Evolutionary conservation across 495 filamentous ascomycete genomes (phyloP), one percentile per base, ranked within the genome.

Genomic region (Articulospora tetracladia): DNA sequence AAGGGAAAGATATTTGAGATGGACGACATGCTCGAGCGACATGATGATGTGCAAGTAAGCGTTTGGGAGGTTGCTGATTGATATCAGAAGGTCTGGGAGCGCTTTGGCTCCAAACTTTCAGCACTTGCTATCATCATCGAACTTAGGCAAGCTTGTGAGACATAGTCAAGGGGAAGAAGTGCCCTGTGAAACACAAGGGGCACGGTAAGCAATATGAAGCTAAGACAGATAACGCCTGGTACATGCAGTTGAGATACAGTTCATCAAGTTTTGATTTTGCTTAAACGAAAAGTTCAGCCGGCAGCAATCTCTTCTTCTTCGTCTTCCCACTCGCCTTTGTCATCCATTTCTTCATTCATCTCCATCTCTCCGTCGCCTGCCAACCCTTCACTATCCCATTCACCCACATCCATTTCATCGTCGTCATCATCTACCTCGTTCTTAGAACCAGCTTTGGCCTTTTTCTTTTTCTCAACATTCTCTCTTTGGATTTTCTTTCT

Each of bases 381-480:
- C 52, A 82, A 72, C 20, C 80, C 81, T 60, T 87, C 86, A 53
- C 81, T 83, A 57, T 83, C 79, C 77, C 81, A 84, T 50, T 82
- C 79, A 65, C 86, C 81, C 25, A 81, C 82, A 64, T 80, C 76
- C 76, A 79, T 79, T 19, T 80, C 74, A 15, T 73, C 77, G 61
- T 81, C 79, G 24, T 81, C 79, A 25, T 79, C 79, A 13, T 60
- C 69, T 4, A 70, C 69, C 4, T 73, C 74, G 34, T 72, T 78
- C 63, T 74, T 67, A 68, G 74, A 48, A 25, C 62, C 74, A 23
- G 69, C 75, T 64, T 76, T 80, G 10, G 76, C 79, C 22, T 71
- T 73, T 62, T 81, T 84, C 77, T 96, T 97, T 73, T 80, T 88
- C 74, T 93, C 89, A 20, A 94, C 84, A 69, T 97, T 97, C 57